phyloP scores from a whole-genome alignment of 257 asterid genomes.

The Datura wrightii region DNA sequence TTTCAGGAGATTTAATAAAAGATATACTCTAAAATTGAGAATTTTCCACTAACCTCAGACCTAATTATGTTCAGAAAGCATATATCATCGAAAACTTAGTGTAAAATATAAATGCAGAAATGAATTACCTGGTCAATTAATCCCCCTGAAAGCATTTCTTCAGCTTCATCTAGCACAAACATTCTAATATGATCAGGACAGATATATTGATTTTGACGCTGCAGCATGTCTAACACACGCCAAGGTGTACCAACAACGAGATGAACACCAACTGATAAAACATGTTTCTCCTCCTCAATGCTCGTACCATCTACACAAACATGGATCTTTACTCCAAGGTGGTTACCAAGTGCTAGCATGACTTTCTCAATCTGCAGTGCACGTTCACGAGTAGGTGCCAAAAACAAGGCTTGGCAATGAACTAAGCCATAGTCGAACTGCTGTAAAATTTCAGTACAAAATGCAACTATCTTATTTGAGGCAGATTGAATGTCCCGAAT shows the following conservation, averaged over 20 bases:
- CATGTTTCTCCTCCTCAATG: background rate
- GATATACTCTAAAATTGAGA: background rate
- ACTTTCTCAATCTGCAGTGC: constrained; percentile 3
- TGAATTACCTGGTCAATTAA: constrained; percentile 19
- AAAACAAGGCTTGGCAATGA: background rate
- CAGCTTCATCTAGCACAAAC: constrained; percentile 19
- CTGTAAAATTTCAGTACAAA: constrained; percentile 22
- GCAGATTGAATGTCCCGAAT: background rate
- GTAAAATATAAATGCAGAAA: background rate
- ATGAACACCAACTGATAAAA: constrained; percentile 22
- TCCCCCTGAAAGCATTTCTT: constrained; percentile 21
- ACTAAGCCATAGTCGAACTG: background rate
- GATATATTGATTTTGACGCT: background rate
- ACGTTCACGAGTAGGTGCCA: constrained; percentile 4
- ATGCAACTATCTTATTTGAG: background rate
- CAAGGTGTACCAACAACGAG: constrained; percentile 30
- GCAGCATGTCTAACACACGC: background rate
- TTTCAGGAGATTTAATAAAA: too few species aligned
- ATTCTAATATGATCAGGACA: background rate
- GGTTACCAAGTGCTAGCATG: background rate
- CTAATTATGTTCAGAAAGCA: background rate
- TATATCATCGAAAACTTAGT: background rate
- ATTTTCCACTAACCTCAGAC: background rate
- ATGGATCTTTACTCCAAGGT: background rate
- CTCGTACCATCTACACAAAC: background rate